phyloP scores from a whole-genome alignment of 345 rosid species.

The Trapa incisa region DNA sequence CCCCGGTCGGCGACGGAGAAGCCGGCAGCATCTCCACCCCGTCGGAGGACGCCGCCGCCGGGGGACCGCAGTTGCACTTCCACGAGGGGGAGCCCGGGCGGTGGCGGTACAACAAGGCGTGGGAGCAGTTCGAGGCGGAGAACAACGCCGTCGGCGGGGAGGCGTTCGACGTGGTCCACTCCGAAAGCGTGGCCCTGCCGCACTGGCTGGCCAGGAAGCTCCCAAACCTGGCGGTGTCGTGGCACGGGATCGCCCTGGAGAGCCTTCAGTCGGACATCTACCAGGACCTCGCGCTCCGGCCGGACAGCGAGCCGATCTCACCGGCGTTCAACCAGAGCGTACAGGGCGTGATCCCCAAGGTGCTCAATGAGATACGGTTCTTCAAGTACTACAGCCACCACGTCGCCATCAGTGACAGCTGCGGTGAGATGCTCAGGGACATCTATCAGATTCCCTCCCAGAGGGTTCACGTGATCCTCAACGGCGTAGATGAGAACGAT shows the following conservation, averaged over 20 bases:
- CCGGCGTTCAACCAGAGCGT: slow-evolving; percentile 36
- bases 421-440: slow-evolving; percentile 86
- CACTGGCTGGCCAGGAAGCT: slow-evolving; percentile 52
- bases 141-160: slow-evolving; percentile 15
- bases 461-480: slow-evolving; percentile 85
- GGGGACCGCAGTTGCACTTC: slow-evolving; percentile 36
- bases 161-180: slow-evolving; percentile 69
- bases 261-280: slow-evolving; percentile 63
- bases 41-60: neutral
- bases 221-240: slow-evolving; percentile 62
- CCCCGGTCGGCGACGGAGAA: slow-evolving; percentile 27
- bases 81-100: slow-evolving; percentile 63
- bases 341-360: slow-evolving; percentile 54
- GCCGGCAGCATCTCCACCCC: neutral
- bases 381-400: slow-evolving; percentile 71
- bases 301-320: slow-evolving; percentile 39
- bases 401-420: slow-evolving; percentile 84
- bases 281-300: slow-evolving; percentile 63
- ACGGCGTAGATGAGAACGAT: slow-evolving; percentile 62
- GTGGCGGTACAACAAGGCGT: slow-evolving; percentile 73
- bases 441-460: slow-evolving; percentile 68
- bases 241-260: slow-evolving; percentile 95
- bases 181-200: slow-evolving; percentile 88
- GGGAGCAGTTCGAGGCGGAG: slow-evolving; percentile 70
- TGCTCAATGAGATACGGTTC: slow-evolving; percentile 71